Percentiles rank a stretch among this genome's conserved stretches.
These are phyloP conservation scores for Pseudozyma hubeiensis DNA, from an alignment of 1,284 basidiomycete species.

Conservation along the genomic window DNA sequence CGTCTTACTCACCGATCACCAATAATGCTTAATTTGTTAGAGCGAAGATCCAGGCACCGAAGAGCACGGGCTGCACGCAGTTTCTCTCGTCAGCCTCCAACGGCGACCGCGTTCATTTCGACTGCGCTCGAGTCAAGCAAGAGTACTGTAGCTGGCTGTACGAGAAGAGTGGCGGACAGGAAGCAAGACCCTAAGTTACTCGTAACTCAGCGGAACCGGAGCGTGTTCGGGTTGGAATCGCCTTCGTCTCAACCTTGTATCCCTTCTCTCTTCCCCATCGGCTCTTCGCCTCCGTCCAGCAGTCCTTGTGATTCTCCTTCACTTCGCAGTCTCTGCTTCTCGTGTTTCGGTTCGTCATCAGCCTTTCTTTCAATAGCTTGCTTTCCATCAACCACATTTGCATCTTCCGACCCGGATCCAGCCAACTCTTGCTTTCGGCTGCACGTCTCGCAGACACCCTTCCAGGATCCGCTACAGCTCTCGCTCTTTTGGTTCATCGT, in stretches of 20 bases:
- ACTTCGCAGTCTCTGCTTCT: slow-evolving; percentile 18
- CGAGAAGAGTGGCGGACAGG: too few relatives aligned
- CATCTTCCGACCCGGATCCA: slow-evolving; percentile 9
- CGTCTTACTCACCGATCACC: neutral
- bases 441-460: neutral
- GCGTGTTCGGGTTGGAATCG: neutral
- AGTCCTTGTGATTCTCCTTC: slow-evolving; percentile 20
- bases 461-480: neutral
- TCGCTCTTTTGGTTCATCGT: too few relatives aligned
- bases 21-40: neutral
- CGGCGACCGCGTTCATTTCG: neutral
- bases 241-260: neutral
- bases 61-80: neutral
- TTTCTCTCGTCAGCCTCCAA: neutral
- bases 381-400: slow-evolving; percentile 30
- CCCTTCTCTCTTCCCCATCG: slow-evolving; percentile 23
- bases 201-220: too few relatives aligned
- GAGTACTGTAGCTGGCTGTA: too few relatives aligned
- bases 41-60: neutral
- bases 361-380: slow-evolving; percentile 9
- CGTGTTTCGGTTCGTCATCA: slow-evolving; percentile 12
- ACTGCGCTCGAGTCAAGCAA: too few relatives aligned
- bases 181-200: too few relatives aligned
- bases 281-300: slow-evolving; percentile 46
- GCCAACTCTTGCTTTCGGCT: slow-evolving; percentile 1